Evolutionary conservation across 139 green algal species (phyloP), one percentile per base, ranked within the genome.

Genomic region (Mesotaenium endlicherianum): DNA sequence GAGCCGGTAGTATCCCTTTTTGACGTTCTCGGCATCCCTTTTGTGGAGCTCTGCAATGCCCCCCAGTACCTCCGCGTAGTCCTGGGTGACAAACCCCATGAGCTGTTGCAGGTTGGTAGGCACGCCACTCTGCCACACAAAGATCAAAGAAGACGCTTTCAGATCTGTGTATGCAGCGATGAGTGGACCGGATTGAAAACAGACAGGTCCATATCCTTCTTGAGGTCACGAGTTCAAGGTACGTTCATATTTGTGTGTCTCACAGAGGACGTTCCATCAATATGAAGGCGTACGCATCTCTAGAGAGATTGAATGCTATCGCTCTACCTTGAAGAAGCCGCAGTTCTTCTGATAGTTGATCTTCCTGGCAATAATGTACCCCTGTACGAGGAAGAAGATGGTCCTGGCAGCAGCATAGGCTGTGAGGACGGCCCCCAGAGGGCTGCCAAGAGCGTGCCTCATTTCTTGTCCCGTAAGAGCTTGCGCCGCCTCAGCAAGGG

Each of bases 1-100:
- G 70, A 94, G 60, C 26, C 83, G 88, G 89, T 95, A 97, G 3
- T 20, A 43, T 1, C 78, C 84, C 16, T n/a, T 68, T 2, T 2
- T 11, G 3, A 81, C 38, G 43, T 81, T 81, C 17, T 70, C 72
- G 34, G 72, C 43, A 41, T 81, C 72, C 5, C 40, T 70, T 31
- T 36, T 30, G 38, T 81, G 16, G 31, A 81, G 72, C 72, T 81
- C 72, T 4, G 38, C 38, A 30, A 70, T 81, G 41, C 72, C n/a
- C 17, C 31, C 31, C 3, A 77, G 69, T 44, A 39, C 14, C 43
- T 36, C 36, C 5, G 6, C 11, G 36, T 47, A 47, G 11, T 38
- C 36, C 11, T 72, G 36, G 8, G 11, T 11, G 20, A 64, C 26
- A 26, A 64, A 20, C 20, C 43, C 43, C 36, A 40, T 8, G 5